Percentiles rank a stretch among this genome's conserved stretches.
Conservation (phyloP, 352 stramenopile genomes). For the Phytophthora idaei region DNA sequence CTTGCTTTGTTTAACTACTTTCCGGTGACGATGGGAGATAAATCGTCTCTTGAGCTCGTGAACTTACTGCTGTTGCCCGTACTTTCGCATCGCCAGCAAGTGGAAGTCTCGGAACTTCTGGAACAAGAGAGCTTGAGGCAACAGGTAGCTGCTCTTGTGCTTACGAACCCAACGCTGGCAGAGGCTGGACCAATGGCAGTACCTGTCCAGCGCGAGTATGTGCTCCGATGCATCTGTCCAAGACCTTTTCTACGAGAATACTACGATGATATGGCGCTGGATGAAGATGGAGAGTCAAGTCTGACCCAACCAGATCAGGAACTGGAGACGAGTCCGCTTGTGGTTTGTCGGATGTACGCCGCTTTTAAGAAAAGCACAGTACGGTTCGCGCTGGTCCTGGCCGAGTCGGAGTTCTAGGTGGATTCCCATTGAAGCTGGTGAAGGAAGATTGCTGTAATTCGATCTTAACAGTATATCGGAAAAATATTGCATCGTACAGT, state of each 20-base stretch:
- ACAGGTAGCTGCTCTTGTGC: conserved; percentile 45
- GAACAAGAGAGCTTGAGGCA: conserved; percentile 38
- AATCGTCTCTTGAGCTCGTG: conserved; percentile 38
- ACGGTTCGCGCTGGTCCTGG: conserved; percentile 71
- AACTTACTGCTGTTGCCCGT: conserved; percentile 41
- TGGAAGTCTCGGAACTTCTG: conserved; percentile 49
- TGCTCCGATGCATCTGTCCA: conserved; percentile 75
- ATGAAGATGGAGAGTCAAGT: conserved; percentile 25
- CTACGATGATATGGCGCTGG: conserved; percentile 23
- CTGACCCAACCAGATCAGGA: conserved; percentile 24
- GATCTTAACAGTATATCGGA: no score
- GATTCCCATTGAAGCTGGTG: no score
- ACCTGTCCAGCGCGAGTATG: conserved; percentile 73
- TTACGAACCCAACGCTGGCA: conserved; percentile 48
- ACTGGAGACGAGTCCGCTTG: conserved; percentile 63
- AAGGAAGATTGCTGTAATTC: no score
- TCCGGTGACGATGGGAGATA: conserved; percentile 8
- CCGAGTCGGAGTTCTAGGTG: conserved; percentile 76
- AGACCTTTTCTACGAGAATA: conserved; percentile 70
- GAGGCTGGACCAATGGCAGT: conserved; percentile 27
- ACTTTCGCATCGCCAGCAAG: conserved; percentile 34
- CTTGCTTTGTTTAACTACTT: conserved; percentile 60
- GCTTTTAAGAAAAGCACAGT: conserved; percentile 79
- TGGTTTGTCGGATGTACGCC: conserved; percentile 84
- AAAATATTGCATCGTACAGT: background rate